phyloP scores from a whole-genome alignment of 1,284 basidiomycete species.

The Agroathelia rolfsii region DNA sequence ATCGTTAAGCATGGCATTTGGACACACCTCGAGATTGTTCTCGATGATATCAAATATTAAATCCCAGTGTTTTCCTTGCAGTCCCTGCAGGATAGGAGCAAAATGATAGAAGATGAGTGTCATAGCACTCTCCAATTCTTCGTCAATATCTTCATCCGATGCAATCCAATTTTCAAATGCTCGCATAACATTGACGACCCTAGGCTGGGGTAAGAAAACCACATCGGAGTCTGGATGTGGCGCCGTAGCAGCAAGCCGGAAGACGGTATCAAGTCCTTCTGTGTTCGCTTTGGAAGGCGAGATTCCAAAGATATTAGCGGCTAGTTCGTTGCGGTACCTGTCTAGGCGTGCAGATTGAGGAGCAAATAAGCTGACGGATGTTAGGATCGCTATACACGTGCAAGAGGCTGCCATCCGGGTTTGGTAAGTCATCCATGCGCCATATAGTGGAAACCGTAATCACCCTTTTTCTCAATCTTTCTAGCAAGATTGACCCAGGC shows the following conservation, averaged over 20 bases:
- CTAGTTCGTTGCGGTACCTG: slow-evolving; percentile 84
- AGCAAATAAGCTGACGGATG: slow-evolving; percentile 50
- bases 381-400: slow-evolving; percentile 55
- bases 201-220: slow-evolving; percentile 78
- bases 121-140: slow-evolving; percentile 65
- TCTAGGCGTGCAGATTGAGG: slow-evolving; percentile 68
- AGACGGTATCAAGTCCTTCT: slow-evolving; percentile 62
- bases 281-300: slow-evolving; percentile 51
- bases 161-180: slow-evolving; percentile 78
- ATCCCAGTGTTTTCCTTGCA: slow-evolving; percentile 87
- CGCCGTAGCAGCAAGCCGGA: slow-evolving; percentile 66
- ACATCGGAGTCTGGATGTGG: slow-evolving; percentile 74
- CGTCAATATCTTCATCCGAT: slow-evolving; percentile 65
- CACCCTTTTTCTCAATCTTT: slow-evolving; percentile 46
- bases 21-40: slow-evolving; percentile 73
- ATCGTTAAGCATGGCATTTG: background rate
- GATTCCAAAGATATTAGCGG: slow-evolving; percentile 69
- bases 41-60: slow-evolving; percentile 87
- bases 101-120: slow-evolving; percentile 69
- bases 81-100: slow-evolving; percentile 81
- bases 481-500: slow-evolving; percentile 66
- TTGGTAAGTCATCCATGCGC: slow-evolving; percentile 1
- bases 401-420: slow-evolving; percentile 43
- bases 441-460: background rate
- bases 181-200: slow-evolving; percentile 87